Conservation (phyloP, 2,329 filamentous ascomycete species). For the Akanthomyces uredinophilus region DNA sequence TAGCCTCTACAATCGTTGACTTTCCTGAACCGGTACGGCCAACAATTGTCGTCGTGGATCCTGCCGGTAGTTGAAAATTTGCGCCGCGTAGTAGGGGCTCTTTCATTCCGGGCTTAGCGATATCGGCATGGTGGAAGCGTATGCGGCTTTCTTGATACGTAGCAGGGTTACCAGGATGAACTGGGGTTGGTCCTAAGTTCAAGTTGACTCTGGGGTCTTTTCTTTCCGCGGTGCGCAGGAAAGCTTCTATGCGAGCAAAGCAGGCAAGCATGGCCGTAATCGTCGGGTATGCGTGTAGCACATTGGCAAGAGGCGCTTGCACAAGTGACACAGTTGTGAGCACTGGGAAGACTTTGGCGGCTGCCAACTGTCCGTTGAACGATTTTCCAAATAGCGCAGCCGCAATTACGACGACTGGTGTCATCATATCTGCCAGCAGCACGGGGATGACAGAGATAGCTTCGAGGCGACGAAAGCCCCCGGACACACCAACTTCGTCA, state of each 20-base stretch:
- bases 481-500: background rate
- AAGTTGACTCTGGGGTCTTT: background rate
- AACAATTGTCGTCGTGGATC: background rate
- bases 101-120: background rate
- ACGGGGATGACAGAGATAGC: background rate
- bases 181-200: background rate
- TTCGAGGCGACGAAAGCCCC: background rate
- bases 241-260: background rate
- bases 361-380: background rate
- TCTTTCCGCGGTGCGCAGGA: background rate
- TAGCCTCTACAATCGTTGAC: background rate
- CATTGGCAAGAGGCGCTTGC: background rate
- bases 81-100: background rate
- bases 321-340: background rate
- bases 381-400: background rate
- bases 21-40: background rate
- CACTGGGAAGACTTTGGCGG: background rate
- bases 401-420: background rate
- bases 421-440: background rate
- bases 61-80: background rate
- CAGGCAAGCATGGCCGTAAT: background rate
- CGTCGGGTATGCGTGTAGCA: background rate
- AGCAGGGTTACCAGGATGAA: too few species aligned
- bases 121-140: background rate
- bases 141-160: too few species aligned